Percentiles rank a stretch among this genome's conserved stretches.
These are phyloP conservation scores for Lactarius hatsudake DNA, from an alignment of 768 basidiomycete genomes.

Conservation along the genomic window DNA sequence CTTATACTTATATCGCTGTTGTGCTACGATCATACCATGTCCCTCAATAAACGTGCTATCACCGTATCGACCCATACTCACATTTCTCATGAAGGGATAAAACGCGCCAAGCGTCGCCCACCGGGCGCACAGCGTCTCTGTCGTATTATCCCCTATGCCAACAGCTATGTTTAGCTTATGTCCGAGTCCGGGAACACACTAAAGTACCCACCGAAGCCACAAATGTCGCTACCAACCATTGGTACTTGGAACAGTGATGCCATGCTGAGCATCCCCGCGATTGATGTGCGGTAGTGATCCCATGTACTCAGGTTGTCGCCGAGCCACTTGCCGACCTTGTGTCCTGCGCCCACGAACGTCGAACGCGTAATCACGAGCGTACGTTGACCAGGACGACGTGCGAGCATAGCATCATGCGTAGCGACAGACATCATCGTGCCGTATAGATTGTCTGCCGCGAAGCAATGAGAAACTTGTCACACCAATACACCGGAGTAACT, in stretches of 20 bases:
- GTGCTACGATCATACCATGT: conserved; percentile 39
- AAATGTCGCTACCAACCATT: conserved; percentile 76
- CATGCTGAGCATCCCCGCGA: conserved; percentile 66
- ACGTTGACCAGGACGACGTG: conserved; percentile 57
- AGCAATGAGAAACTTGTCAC: not conserved
- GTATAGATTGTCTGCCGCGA: conserved; percentile 52
- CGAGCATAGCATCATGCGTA: conserved; percentile 59
- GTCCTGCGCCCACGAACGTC: conserved; percentile 67
- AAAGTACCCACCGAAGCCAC: conserved; percentile 52
- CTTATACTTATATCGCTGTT: conserved; percentile 49
- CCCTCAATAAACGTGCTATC: conserved; percentile 22
- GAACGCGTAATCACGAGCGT: conserved; percentile 71
- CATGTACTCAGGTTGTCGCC: conserved; percentile 63
- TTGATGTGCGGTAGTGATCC: conserved; percentile 57
- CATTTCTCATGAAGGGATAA: conserved; percentile 78
- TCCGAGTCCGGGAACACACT: not conserved
- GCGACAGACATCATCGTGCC: conserved; percentile 69
- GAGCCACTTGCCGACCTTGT: conserved; percentile 70
- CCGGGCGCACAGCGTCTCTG: conserved; percentile 66
- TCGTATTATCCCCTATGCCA: conserved; percentile 51
- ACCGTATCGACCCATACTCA: conserved; percentile 33
- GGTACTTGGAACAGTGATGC: conserved; percentile 64
- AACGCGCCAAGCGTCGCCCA: conserved; percentile 80
- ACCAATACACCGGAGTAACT: conserved; percentile 18
- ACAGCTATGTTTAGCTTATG: not conserved